These are phyloP conservation scores for Pontederia crassipes DNA, from an alignment of 176 grass and related monocot genomes.

Conservation along the genomic window DNA sequence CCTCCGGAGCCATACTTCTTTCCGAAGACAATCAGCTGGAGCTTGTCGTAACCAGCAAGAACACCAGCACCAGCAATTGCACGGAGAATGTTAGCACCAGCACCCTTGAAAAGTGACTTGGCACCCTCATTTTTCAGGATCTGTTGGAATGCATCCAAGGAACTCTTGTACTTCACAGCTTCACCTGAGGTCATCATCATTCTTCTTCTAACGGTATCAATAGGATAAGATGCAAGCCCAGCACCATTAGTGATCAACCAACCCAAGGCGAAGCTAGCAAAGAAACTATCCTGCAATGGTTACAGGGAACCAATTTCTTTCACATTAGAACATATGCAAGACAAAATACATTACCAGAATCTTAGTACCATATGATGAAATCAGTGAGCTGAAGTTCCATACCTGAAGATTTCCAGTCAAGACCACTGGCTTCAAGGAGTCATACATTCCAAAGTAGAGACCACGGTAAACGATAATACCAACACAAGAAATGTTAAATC, in stretches of 20 bases:
- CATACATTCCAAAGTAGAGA: slow-evolving; percentile 16
- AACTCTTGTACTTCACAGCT: slow-evolving; percentile 18
- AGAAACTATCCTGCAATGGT: slow-evolving; percentile 18
- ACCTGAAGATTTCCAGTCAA: slow-evolving; percentile 9
- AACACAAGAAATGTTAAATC: slow-evolving; percentile 13
- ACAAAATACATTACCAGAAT: not conserved
- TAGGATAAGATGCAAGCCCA: slow-evolving; percentile 9
- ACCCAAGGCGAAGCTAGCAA: slow-evolving; percentile 14
- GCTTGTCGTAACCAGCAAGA: slow-evolving; percentile 4
- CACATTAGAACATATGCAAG: not conserved
- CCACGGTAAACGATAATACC: slow-evolving; percentile 14
- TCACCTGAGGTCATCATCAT: slow-evolving; percentile 23
- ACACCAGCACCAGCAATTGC: slow-evolving; percentile 5
- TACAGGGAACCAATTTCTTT: not conserved
- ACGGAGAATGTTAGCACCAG: slow-evolving; percentile 12
- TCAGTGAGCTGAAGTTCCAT: not conserved
- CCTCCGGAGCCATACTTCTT: slow-evolving; percentile 12
- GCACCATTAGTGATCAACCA: slow-evolving; percentile 14
- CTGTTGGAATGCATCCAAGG: slow-evolving; percentile 6
- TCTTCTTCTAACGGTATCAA: slow-evolving; percentile 8
- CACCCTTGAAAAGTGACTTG: slow-evolving; percentile 8
- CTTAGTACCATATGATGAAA: not conserved
- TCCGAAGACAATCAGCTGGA: slow-evolving; percentile 9
- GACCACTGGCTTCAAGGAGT: slow-evolving; percentile 15
- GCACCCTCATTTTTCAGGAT: slow-evolving; percentile 11